Evolutionary conservation across 2,329 filamentous ascomycete genomes (phyloP).

Genomic region (Dryadomyces quercus-mongolicae): DNA sequence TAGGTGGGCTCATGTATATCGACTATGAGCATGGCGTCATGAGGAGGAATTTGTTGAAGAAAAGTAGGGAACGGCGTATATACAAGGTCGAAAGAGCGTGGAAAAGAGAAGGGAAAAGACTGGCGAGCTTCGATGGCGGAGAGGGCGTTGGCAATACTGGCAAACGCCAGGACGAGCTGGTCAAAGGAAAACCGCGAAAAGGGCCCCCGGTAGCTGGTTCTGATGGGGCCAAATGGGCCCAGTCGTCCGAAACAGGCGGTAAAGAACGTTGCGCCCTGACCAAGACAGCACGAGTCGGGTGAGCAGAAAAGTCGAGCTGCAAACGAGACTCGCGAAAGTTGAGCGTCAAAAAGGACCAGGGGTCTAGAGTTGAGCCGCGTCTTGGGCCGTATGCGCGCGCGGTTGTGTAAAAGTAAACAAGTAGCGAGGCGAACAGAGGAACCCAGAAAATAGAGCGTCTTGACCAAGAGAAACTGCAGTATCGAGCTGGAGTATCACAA

Average conservation of each 20-base stretch:
- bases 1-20: background rate
- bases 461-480: background rate
- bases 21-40: background rate
- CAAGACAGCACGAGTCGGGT: background rate
- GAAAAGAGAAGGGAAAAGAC: background rate
- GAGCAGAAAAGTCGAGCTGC: too few species aligned
- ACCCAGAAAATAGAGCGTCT: background rate
- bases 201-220: background rate
- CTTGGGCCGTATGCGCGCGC: background rate
- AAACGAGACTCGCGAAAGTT: background rate
- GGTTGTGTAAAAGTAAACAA: constrained; percentile 7
- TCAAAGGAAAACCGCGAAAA: background rate
- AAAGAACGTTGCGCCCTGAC: background rate
- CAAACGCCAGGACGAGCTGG: background rate
- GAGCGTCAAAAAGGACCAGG: background rate
- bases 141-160: background rate
- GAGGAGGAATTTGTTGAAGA: background rate
- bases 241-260: background rate
- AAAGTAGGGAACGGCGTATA: background rate
- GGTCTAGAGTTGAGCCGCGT: background rate
- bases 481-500: constrained; percentile 2
- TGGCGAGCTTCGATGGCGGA: background rate
- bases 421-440: background rate
- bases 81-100: background rate
- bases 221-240: background rate